Evolutionary conservation across 345 rosid genomes (phyloP).

Genomic region (Ailanthus altissimus): DNA sequence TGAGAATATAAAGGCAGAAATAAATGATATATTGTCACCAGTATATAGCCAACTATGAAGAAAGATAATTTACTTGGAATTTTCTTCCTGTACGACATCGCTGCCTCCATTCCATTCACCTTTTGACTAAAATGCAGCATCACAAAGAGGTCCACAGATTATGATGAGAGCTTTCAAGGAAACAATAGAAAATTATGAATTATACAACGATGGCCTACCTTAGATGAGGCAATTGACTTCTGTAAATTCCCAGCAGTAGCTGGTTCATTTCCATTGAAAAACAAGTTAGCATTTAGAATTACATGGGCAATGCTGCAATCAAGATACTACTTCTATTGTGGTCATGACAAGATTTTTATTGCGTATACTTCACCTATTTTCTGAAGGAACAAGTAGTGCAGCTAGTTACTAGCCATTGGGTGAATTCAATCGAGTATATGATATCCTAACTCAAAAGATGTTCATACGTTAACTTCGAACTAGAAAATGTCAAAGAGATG

Average conservation of each 20-base stretch:
- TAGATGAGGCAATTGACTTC: slow-evolving; percentile 46
- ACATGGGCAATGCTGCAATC: background rate
- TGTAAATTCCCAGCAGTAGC: slow-evolving; percentile 44
- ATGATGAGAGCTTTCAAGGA: slow-evolving; percentile 13
- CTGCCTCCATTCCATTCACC: slow-evolving; percentile 46
- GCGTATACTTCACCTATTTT: background rate
- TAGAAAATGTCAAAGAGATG: background rate
- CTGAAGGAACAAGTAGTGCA: background rate
- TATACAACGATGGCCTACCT: slow-evolving; percentile 41
- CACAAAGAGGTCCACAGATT: slow-evolving; percentile 16
- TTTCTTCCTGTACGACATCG: slow-evolving; percentile 57
- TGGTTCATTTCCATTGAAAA: slow-evolving; percentile 38
- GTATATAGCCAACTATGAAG: slow-evolving; percentile 4
- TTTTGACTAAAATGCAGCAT: slow-evolving; percentile 38
- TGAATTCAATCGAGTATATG: background rate
- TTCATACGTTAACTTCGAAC: background rate
- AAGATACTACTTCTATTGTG: background rate
- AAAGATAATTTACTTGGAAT: slow-evolving; percentile 64
- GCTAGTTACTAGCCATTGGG: background rate
- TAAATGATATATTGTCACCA: background rate
- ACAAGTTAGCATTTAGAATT: slow-evolving; percentile 11
- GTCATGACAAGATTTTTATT: background rate
- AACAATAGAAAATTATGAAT: slow-evolving; percentile 7
- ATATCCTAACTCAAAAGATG: background rate
- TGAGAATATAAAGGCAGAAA: slow-evolving; percentile 14